A percentile compares a stretch with the other conserved stretches of the same genome.
phyloP scores from a whole-genome alignment of 306 rosid genomes.

The Prunus mume region DNA sequence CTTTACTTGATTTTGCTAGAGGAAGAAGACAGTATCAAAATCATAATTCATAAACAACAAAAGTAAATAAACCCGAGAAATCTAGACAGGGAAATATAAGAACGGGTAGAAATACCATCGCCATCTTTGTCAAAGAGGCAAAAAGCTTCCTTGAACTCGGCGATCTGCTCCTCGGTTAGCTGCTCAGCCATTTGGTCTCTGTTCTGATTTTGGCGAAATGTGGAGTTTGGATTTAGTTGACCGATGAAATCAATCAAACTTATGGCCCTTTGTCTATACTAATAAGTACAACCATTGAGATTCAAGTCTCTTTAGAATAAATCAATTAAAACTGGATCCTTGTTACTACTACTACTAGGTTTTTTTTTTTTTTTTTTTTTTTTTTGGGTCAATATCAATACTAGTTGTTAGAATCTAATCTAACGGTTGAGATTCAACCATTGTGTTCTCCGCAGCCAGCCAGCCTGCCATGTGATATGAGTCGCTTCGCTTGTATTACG shows the following conservation, averaged over 20 bases:
- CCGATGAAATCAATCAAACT: neutral
- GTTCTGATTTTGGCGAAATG: neutral
- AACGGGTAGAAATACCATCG: slow-evolving; percentile 12
- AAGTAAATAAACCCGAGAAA: neutral
- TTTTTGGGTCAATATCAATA: no score
- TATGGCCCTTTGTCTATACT: neutral
- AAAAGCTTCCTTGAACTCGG: slow-evolving; percentile 43
- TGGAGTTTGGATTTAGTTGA: neutral
- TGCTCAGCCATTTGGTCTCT: slow-evolving; percentile 22
- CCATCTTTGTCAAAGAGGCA: slow-evolving; percentile 41
- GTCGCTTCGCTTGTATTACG: neutral
- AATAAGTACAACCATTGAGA: no score
- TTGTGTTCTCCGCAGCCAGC: neutral
- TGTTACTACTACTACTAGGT: no score
- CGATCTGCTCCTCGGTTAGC: slow-evolving; percentile 39
- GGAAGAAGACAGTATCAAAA: neutral
- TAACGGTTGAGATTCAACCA: neutral
- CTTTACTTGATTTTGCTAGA: no score
- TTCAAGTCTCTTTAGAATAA: neutral
- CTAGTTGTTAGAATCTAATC: neutral
- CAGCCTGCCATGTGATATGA: neutral
- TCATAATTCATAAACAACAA: neutral
- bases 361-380: no score
- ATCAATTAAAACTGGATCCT: no score
- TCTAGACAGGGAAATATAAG: no score